Evolutionary conservation across 2,329 filamentous ascomycete species (phyloP).

Genomic region (Clonostachys sp.): DNA sequence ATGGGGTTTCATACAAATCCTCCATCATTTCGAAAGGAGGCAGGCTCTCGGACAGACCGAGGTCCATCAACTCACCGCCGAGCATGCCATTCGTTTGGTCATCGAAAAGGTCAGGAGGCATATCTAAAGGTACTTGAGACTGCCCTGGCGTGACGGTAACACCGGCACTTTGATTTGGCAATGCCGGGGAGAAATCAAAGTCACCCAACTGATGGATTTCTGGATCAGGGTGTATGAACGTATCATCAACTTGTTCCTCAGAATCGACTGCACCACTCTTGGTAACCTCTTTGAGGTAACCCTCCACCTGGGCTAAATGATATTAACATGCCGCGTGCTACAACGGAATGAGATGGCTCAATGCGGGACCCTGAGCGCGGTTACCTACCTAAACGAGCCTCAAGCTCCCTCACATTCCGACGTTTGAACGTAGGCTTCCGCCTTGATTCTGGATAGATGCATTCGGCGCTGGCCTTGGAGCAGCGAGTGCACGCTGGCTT

Average conservation of each 20-base stretch:
- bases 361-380: neutral
- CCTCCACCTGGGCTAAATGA: conserved; percentile 72
- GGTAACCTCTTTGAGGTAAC: conserved; percentile 64
- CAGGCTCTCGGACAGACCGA: conserved; percentile 78
- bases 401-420: conserved; percentile 85
- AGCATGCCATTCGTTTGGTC: neutral
- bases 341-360: conserved; percentile 4
- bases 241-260: conserved; percentile 11
- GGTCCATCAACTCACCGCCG: conserved; percentile 54
- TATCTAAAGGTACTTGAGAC: too few species aligned
- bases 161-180: too few species aligned
- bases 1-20: conserved; percentile 60
- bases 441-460: conserved; percentile 83
- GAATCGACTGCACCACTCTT: conserved; percentile 17
- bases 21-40: conserved; percentile 77
- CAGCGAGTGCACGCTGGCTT: conserved; percentile 81
- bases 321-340: neutral
- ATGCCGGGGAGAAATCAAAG: too few species aligned
- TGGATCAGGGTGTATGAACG: too few species aligned
- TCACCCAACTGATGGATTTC: too few species aligned
- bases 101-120: neutral
- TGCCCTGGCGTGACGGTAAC: too few species aligned
- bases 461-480: conserved; percentile 67
- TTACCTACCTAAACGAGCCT: conserved; percentile 73
- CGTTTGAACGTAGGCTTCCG: conserved; percentile 86